phyloP scores from a whole-genome alignment of 129 eudicot genomes.

The Flaveria ramosissima region DNA sequence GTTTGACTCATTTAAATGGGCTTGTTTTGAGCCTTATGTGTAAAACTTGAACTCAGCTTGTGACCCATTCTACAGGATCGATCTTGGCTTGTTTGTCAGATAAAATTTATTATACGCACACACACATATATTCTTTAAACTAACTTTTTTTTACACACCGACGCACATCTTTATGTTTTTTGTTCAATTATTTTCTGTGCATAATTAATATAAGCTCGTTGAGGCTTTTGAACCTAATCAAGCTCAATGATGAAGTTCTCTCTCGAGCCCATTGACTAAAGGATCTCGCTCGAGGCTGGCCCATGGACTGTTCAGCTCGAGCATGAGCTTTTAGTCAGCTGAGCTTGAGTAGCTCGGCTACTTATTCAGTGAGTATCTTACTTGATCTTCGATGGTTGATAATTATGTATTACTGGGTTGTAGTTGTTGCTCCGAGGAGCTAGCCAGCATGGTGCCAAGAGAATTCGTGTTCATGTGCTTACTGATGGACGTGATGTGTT shows the following conservation, averaged over 20 bases:
- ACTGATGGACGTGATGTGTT: slow-evolving; percentile 98
- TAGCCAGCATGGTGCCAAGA: slow-evolving; percentile 80
- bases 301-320: not conserved
- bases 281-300: not conserved
- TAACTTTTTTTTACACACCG: no score
- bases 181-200: not conserved
- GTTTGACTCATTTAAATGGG: not conserved
- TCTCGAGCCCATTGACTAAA: not conserved
- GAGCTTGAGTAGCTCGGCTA: not conserved
- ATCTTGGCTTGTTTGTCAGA: not conserved
- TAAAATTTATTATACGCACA: not conserved
- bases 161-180: not conserved
- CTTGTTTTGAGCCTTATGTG: slow-evolving; percentile 5
- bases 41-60: not conserved
- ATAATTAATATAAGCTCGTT: not conserved
- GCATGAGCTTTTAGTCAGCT: not conserved
- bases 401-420: slow-evolving; percentile 13
- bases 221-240: not conserved
- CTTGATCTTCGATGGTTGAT: slow-evolving; percentile 7
- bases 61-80: not conserved
- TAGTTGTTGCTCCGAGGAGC: slow-evolving; percentile 86
- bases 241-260: not conserved
- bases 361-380: not conserved
- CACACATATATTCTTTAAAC: not conserved
- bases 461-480: slow-evolving; percentile 75